A percentile compares a stretch with the other conserved stretches of the same genome.
Conservation (phyloP, 2,329 filamentous ascomycete genomes). For the Curvularia sp. region DNA sequence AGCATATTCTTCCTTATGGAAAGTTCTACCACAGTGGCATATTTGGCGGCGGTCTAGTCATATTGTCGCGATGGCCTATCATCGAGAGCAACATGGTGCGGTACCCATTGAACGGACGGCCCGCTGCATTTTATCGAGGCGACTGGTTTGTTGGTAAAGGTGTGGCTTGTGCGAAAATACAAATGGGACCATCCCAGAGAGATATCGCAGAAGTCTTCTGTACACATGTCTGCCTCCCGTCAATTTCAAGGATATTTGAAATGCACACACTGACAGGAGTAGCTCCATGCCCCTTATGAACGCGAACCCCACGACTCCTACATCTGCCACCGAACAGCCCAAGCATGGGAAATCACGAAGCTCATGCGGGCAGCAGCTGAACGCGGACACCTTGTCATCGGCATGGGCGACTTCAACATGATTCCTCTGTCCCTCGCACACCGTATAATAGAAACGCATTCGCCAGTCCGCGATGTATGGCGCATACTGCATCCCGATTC, state of each 20-base stretch:
- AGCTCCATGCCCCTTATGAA: constrained; percentile 87
- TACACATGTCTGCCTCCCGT: constrained; percentile 68
- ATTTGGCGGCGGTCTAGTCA: constrained; percentile 87
- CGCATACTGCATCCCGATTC: constrained; percentile 81
- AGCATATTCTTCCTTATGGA: constrained; percentile 78
- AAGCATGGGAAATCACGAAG: constrained; percentile 95
- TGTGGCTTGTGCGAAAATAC: constrained; percentile 80
- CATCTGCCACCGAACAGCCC: constrained; percentile 85
- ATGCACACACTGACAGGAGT: constrained; percentile 48
- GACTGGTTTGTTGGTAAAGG: constrained; percentile 98
- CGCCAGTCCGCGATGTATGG: constrained; percentile 84
- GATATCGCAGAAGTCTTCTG: constrained; percentile 89
- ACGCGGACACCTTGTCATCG: constrained; percentile 82
- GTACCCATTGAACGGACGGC: constrained; percentile 91
- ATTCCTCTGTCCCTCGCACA: constrained; percentile 85
- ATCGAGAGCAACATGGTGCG: constrained; percentile 84
- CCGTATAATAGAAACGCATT: constrained; percentile 78
- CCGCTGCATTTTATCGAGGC: constrained; percentile 90
- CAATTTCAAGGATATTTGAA: background rate
- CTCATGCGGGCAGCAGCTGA: constrained; percentile 82
- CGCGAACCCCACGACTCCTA: constrained; percentile 81
- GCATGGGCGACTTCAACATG: constrained; percentile 96
- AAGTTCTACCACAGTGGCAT: constrained; percentile 93
- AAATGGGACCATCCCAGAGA: constrained; percentile 67
- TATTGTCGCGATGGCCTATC: constrained; percentile 91